Evolutionary conservation across 192 early-diverging fungal genomes (phyloP).

Genomic region (Nowakowskiella sp.): DNA sequence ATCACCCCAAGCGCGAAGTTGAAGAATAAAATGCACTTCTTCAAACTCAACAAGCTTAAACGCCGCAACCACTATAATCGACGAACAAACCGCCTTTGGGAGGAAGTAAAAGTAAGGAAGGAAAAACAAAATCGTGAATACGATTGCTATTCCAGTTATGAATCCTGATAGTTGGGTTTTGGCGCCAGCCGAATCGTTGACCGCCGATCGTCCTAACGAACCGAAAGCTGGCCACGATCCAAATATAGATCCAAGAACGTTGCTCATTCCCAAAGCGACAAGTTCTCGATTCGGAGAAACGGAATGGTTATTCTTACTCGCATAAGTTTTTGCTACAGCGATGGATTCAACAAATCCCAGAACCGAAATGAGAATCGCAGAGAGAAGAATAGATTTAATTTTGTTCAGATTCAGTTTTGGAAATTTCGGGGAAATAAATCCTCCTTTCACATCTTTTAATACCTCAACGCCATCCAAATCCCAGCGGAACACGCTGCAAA

Average conservation of each 20-base stretch:
- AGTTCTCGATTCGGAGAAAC: slow-evolving; percentile 94
- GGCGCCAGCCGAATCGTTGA: slow-evolving; percentile 90
- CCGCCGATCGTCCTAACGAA: slow-evolving; percentile 82
- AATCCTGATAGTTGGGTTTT: slow-evolving; percentile 83
- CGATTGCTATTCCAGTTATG: slow-evolving; percentile 65
- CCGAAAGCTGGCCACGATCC: slow-evolving; percentile 75
- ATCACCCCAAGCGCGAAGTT: slow-evolving; percentile 57
- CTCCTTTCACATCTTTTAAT: slow-evolving; percentile 66
- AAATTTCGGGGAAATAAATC: slow-evolving; percentile 52
- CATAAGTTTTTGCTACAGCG: slow-evolving; percentile 87
- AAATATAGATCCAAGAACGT: slow-evolving; percentile 75
- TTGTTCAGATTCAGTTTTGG: slow-evolving; percentile 46
- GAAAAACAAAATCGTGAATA: slow-evolving; percentile 71
- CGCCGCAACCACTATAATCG: slow-evolving; percentile 48
- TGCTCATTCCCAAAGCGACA: slow-evolving; percentile 88
- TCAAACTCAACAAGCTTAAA: slow-evolving; percentile 42
- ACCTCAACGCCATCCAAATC: slow-evolving; percentile 63
- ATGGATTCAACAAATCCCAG: slow-evolving; percentile 98
- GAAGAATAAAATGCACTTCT: slow-evolving; percentile 41
- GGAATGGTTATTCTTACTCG: slow-evolving; percentile 81
- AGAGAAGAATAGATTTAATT: slow-evolving; percentile 65
- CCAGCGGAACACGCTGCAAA: slow-evolving; percentile 61
- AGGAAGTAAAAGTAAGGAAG: slow-evolving; percentile 78
- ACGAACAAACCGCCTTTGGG: slow-evolving; percentile 64
- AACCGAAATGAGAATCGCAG: slow-evolving; percentile 82